A percentile compares a stretch with the other conserved stretches of the same genome.
These are phyloP conservation scores for Dictyostelium gargantuum DNA, from an alignment of 208 protist genomes.

Conservation along the genomic window DNA sequence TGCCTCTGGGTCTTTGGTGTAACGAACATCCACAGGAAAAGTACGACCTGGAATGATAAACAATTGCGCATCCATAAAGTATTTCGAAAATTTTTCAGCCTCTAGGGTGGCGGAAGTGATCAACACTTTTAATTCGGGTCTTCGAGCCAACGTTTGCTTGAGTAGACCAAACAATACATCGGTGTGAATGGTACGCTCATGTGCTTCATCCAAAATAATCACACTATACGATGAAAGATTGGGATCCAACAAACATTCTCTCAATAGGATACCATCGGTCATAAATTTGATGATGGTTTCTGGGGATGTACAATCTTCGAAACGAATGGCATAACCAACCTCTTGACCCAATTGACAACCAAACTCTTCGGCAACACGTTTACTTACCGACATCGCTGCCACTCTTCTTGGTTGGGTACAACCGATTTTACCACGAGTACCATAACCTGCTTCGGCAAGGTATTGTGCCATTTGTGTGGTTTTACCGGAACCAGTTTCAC, in stretches of 20 bases:
- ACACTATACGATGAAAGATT: slow-evolving; percentile 92
- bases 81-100: slow-evolving; percentile 96
- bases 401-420: slow-evolving; percentile 99
- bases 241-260: slow-evolving; percentile 95
- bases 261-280: slow-evolving; percentile 98
- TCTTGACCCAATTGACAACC: slow-evolving; percentile 95
- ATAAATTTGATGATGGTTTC: slow-evolving; percentile 98
- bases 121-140: slow-evolving; percentile 96
- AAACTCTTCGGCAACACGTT: slow-evolving; percentile 98
- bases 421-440: slow-evolving; percentile 77
- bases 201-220: slow-evolving; percentile 99
- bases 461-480: slow-evolving; percentile 93
- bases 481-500: slow-evolving; percentile 98
- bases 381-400: slow-evolving; percentile 97
- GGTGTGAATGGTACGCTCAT: slow-evolving; percentile 98
- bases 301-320: slow-evolving; percentile 95
- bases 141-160: slow-evolving; percentile 82
- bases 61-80: slow-evolving; percentile 96
- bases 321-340: slow-evolving; percentile 99
- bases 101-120: slow-evolving; percentile 98
- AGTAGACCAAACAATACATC: slow-evolving; percentile 98
- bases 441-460: slow-evolving; percentile 83
- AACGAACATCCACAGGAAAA: slow-evolving; percentile 95
- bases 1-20: slow-evolving; percentile 91
- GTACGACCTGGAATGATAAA: slow-evolving; percentile 97